Conservation (phyloP, 345 rosid species). For the Pistacia integerrima region DNA sequence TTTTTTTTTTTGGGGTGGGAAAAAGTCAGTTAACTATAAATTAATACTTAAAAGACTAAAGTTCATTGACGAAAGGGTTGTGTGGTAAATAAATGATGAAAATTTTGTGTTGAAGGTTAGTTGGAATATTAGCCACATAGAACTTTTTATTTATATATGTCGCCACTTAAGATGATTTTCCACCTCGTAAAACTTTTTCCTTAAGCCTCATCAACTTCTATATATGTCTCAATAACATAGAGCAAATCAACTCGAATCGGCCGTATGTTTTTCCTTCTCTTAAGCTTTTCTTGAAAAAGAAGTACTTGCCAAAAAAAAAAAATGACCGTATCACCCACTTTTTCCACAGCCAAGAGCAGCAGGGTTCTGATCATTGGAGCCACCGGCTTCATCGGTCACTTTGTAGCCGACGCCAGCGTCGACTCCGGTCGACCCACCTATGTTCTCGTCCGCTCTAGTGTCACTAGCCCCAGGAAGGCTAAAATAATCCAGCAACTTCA, state of each 20-base stretch:
- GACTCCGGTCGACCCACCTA: constrained; percentile 55
- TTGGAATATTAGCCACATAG: background rate
- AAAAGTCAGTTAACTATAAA: too few species aligned
- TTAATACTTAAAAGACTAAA: too few species aligned
- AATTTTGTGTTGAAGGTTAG: background rate
- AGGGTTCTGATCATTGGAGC: constrained; percentile 62
- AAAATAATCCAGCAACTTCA: constrained; percentile 37
- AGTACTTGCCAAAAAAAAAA: background rate
- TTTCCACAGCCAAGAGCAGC: constrained; percentile 23
- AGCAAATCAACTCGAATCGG: background rate
- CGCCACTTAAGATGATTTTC: background rate
- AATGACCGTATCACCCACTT: constrained; percentile 31
- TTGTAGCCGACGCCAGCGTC: constrained; percentile 57
- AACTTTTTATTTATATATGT: background rate
- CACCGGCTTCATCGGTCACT: constrained; percentile 65
- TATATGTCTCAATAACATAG: background rate
- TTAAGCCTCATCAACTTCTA: background rate
- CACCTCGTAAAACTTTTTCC: background rate
- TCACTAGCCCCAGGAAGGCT: constrained; percentile 27
- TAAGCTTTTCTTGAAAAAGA: background rate
- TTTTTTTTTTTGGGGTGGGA: too few species aligned
- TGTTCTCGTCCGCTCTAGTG: constrained; percentile 43
- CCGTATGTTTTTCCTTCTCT: background rate
- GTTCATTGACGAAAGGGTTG: background rate
- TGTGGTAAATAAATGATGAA: too few species aligned